Evolutionary conservation across 768 basidiomycete genomes (phyloP), one percentile per base, ranked within the genome.

Genomic region (Serendipita vermifera): DNA sequence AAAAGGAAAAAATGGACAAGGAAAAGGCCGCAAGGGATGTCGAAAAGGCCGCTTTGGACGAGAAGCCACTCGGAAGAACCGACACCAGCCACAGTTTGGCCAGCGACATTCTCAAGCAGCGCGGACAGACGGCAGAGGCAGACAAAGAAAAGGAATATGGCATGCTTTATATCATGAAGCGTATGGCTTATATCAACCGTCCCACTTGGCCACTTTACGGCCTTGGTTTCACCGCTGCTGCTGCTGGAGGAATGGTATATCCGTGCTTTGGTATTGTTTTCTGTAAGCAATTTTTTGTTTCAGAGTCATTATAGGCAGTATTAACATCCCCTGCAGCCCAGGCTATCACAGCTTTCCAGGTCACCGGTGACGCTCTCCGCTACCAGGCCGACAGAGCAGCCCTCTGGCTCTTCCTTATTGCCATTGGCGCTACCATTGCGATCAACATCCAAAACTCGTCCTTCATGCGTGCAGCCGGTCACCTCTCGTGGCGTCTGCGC

Each of bases 341-440:
- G 6, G 64, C 64, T 14, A 62, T 65, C 35, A 17, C 53, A 24
- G 57, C 57, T 5, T 65, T 65, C 60, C 61, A 64, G 38, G n/a
- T 27, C 43, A 20, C 54, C 48, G 1, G 70, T 7, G 71, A 72
- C 22, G 62, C 64, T 13, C 75, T 80, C 31, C 76, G 77, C 20
- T 59, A 68, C 31, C 71, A 74, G 17, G 85, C 84, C 33, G 79
- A 91, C 66, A 76, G 79, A 54, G 82, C 79, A 63, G 86, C 85
- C 2, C 59, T 59, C 58, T 83, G 81, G 75, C 79, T 88, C 68
- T 90, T 91, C 72, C 63, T 90, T 63, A 85, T 91, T 60, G 78
- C 85, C 26, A 76, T 93, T 59, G 59, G 82, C 31, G 79, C 89
- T 3, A 78, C 78, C 2, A 1, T 77, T 4, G 62, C 75, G 33